These are phyloP conservation scores for Calonectria pseudoreteaudii DNA, from an alignment of 2,329 filamentous ascomycete genomes.

Conservation along the genomic window DNA sequence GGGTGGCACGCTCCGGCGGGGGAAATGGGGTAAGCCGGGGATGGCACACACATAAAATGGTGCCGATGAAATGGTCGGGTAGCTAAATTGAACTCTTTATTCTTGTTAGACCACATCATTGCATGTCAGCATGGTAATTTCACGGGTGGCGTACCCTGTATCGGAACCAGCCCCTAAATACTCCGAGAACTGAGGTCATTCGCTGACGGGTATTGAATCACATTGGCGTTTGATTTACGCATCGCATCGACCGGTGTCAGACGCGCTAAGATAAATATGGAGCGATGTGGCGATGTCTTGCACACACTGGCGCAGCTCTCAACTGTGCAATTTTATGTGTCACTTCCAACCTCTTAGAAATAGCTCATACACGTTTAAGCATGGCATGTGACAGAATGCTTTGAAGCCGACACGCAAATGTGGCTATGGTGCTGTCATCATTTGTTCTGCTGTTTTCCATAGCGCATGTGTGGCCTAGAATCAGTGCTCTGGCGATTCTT, in stretches of 20 bases:
- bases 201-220: background rate
- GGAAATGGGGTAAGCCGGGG: background rate
- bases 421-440: background rate
- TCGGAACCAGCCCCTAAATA: background rate
- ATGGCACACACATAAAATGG: background rate
- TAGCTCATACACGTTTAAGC: background rate
- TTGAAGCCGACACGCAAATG: background rate
- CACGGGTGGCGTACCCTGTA: background rate
- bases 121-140: background rate
- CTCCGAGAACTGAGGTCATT: background rate
- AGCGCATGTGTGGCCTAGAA: background rate
- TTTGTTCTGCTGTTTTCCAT: background rate
- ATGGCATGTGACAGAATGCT: background rate
- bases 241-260: background rate
- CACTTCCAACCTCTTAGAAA: background rate
- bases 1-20: slow-evolving; percentile 31
- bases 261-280: background rate
- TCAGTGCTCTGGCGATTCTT: background rate
- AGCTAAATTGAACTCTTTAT: background rate
- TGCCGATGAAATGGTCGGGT: background rate
- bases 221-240: background rate
- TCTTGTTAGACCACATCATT: background rate
- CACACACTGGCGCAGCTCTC: too few relatives aligned
- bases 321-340: background rate
- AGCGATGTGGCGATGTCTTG: background rate